Percentiles rank a stretch among this genome's conserved stretches.
These are phyloP conservation scores for Ophiocordyceps camponoti-floridani DNA, from an alignment of 2,329 filamentous ascomycete genomes.

Conservation along the genomic window DNA sequence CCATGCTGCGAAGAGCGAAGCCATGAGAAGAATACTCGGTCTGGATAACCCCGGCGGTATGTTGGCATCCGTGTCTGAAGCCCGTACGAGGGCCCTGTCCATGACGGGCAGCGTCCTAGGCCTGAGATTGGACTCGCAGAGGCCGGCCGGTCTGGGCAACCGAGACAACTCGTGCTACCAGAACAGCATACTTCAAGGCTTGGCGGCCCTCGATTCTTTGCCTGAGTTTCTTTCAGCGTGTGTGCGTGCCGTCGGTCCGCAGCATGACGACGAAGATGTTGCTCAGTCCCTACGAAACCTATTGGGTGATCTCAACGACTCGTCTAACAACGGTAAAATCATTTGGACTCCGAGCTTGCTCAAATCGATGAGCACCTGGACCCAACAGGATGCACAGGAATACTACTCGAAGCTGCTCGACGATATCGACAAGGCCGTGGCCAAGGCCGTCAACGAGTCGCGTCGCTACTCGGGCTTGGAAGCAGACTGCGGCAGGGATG, in stretches of 20 bases:
- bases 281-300: constrained; percentile 41
- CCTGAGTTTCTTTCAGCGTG: constrained; percentile 42
- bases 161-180: constrained; percentile 95
- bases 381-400: constrained; percentile 95
- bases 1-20: constrained; percentile 44
- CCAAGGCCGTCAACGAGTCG: constrained; percentile 21
- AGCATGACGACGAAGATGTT: constrained; percentile 15
- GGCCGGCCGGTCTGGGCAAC: constrained; percentile 62
- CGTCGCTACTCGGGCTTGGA: constrained; percentile 20
- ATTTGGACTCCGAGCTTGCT: constrained; percentile 69
- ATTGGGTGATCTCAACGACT: constrained; percentile 51
- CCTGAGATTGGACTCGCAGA: constrained; percentile 20
- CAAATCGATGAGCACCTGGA: constrained; percentile 87
- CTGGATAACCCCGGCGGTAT: constrained; percentile 34
- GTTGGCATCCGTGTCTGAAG: constrained; percentile 38
- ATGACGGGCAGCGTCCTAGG: constrained; percentile 26
- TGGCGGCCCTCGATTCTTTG: constrained; percentile 59
- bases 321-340: constrained; percentile 52
- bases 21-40: constrained; percentile 44
- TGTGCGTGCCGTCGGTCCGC: constrained; percentile 11
- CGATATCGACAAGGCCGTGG: constrained; percentile 63
- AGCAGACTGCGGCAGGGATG: constrained; percentile 19
- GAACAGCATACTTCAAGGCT: constrained; percentile 79
- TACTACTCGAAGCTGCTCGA: constrained; percentile 86
- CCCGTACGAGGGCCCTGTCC: constrained; percentile 35